Percentiles rank a stretch among this genome's conserved stretches.
phyloP scores from a whole-genome alignment of 2,329 filamentous ascomycete species.

The Fusarium annulatum region DNA sequence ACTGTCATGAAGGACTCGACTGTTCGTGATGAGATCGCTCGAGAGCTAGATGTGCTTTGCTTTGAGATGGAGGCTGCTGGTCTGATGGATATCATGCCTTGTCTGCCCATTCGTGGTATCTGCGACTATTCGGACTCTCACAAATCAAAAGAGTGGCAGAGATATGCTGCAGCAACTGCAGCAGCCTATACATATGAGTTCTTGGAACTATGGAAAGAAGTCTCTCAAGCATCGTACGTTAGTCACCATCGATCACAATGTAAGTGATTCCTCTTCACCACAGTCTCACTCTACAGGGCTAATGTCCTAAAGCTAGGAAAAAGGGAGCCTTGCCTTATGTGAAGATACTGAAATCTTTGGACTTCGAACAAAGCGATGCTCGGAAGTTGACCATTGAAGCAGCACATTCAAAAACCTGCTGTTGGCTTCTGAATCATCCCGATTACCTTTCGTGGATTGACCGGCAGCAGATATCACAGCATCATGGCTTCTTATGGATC shows the following conservation, averaged over 20 bases:
- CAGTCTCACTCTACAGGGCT: too few relatives aligned
- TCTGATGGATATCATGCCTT: neutral
- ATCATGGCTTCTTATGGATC: constrained; percentile 58
- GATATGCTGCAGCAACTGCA: neutral
- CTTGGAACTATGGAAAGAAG: accelerated
- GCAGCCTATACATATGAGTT: neutral
- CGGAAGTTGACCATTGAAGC: constrained; percentile 51
- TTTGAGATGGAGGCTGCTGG: neutral
- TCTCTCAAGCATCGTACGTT: accelerated
- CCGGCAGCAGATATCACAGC: accelerated
- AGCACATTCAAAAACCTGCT: constrained; percentile 46
- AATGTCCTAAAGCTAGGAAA: neutral
- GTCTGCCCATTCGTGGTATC: neutral
- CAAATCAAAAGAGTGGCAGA: neutral
- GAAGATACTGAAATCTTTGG: constrained; percentile 46
- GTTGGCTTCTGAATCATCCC: constrained; percentile 15
- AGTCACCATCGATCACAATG: accelerated
- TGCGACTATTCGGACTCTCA: neutral
- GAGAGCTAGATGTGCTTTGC: neutral
- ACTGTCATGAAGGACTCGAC: accelerated
- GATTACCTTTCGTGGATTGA: constrained; percentile 25
- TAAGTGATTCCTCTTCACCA: neutral
- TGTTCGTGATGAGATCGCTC: accelerated
- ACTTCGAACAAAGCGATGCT: constrained; percentile 54
- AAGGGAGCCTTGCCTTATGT: too few relatives aligned